Percentiles rank a stretch among this genome's conserved stretches.
Evolutionary conservation across 768 basidiomycete genomes (phyloP).

Genomic region (Pholiota conissans): DNA sequence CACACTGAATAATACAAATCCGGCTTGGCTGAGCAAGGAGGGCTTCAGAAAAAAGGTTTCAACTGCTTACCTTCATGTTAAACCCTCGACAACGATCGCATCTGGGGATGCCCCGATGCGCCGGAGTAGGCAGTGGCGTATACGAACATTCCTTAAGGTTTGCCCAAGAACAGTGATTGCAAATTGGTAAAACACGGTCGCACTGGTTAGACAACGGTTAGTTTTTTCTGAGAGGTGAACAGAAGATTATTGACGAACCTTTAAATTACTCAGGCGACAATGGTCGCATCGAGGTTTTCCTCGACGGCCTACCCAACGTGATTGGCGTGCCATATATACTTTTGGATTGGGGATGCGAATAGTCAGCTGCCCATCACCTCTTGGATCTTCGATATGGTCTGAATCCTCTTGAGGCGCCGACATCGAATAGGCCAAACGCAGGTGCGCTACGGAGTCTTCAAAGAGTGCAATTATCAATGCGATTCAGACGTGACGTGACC

Average conservation of each 20-base stretch:
- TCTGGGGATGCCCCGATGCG: constrained; percentile 72
- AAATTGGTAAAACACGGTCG: constrained; percentile 67
- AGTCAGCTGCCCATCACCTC: constrained; percentile 55
- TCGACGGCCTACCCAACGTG: constrained; percentile 73
- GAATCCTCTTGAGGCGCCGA: constrained; percentile 34
- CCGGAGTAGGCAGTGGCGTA: constrained; percentile 73
- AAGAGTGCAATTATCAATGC: constrained; percentile 12
- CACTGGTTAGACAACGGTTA: constrained; percentile 42
- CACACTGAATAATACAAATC: constrained; percentile 46
- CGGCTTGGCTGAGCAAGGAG: background rate
- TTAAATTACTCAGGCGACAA: constrained; percentile 70
- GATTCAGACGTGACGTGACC: constrained; percentile 25
- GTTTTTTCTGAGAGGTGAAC: constrained; percentile 1
- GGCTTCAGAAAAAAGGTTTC: constrained; percentile 1
- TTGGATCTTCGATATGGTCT: constrained; percentile 37
- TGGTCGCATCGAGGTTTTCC: constrained; percentile 77
- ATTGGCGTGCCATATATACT: constrained; percentile 67
- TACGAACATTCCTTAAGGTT: constrained; percentile 67
- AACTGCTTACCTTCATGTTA: constrained; percentile 59
- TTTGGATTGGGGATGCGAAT: constrained; percentile 70
- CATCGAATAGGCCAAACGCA: constrained; percentile 20
- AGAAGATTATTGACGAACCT: constrained; percentile 42
- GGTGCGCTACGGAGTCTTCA: constrained; percentile 1
- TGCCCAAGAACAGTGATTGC: constrained; percentile 72
- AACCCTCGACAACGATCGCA: constrained; percentile 69